Percentiles rank a stretch among this genome's conserved stretches.
These are phyloP conservation scores for Oryza meridionalis DNA, from an alignment of 176 grass and related monocot genomes.

Conservation along the genomic window DNA sequence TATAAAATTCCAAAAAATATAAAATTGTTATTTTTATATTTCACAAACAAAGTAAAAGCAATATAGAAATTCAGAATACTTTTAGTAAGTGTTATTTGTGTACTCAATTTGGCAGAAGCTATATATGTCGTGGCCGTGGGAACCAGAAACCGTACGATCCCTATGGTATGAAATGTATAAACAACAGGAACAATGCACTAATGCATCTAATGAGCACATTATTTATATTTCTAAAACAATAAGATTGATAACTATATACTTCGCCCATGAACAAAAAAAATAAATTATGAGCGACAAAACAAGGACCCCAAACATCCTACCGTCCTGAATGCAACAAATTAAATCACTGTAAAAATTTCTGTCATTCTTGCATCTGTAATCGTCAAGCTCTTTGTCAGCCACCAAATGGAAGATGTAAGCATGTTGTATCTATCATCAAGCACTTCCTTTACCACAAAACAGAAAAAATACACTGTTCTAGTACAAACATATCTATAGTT, in stretches of 20 bases:
- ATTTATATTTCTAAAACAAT: not conserved
- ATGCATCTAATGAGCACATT: not conserved
- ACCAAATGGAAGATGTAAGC: not conserved
- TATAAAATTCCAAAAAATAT: no score
- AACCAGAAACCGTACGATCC: not conserved
- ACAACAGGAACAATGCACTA: not conserved
- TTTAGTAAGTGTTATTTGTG: no score
- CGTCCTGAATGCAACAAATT: not conserved
- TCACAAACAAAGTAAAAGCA: not conserved
- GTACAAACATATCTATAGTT: slow-evolving; percentile 33
- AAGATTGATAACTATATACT: not conserved
- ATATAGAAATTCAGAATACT: not conserved
- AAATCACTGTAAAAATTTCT: not conserved
- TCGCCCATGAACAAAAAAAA: not conserved
- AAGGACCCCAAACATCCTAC: not conserved
- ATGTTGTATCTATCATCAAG: slow-evolving; percentile 17
- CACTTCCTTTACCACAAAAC: not conserved
- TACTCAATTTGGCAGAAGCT: no score
- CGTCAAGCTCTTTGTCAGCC: not conserved
- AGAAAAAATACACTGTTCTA: slow-evolving; percentile 4
- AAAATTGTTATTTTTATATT: no score
- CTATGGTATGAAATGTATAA: not conserved
- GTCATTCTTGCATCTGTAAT: not conserved
- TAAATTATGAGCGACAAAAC: not conserved
- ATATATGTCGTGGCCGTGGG: not conserved